Conservation (phyloP, 192 early-diverging fungal species). For the Coemansia sp. region DNA sequence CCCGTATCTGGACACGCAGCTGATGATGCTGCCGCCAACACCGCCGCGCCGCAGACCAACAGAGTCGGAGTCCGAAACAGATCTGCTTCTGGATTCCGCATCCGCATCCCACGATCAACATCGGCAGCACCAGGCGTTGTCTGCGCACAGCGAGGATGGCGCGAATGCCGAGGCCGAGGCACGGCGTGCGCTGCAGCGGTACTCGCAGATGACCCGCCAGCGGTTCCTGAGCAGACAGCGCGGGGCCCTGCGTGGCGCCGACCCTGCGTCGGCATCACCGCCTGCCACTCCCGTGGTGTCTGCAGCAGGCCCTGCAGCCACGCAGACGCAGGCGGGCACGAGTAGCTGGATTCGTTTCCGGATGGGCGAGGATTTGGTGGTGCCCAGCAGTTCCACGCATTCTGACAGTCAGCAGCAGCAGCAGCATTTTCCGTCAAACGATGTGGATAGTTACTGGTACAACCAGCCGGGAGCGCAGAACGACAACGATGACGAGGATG, state of each 20-base stretch:
- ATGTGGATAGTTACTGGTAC: conserved; percentile 58
- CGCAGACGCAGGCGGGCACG: not conserved
- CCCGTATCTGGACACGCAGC: conserved; percentile 23
- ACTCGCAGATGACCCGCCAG: conserved; percentile 29
- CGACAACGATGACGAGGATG: not conserved
- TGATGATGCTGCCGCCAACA: conserved; percentile 30
- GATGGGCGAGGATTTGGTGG: not conserved
- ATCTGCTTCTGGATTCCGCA: not conserved
- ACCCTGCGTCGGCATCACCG: not conserved
- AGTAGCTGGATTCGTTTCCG: conserved; percentile 1
- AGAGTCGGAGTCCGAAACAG: conserved; percentile 23
- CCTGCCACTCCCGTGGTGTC: conserved; percentile 2
- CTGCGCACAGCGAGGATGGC: not conserved
- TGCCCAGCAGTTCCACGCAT: conserved; percentile 2
- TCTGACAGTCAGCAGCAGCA: not conserved
- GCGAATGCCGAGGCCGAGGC: conserved; percentile 9
- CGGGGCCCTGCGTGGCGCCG: not conserved
- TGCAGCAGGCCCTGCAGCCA: not conserved
- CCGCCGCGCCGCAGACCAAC: conserved; percentile 24
- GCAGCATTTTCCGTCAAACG: conserved; percentile 43
- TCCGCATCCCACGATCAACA: not conserved
- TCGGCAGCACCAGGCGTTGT: not conserved
- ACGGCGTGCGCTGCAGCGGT: conserved; percentile 26
- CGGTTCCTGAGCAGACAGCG: conserved; percentile 41
- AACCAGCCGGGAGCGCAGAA: conserved; percentile 31